Evolutionary conservation across 192 early-diverging fungal species (phyloP), one percentile per base, ranked within the genome.

Genomic region (Haplosporangium gracile): DNA sequence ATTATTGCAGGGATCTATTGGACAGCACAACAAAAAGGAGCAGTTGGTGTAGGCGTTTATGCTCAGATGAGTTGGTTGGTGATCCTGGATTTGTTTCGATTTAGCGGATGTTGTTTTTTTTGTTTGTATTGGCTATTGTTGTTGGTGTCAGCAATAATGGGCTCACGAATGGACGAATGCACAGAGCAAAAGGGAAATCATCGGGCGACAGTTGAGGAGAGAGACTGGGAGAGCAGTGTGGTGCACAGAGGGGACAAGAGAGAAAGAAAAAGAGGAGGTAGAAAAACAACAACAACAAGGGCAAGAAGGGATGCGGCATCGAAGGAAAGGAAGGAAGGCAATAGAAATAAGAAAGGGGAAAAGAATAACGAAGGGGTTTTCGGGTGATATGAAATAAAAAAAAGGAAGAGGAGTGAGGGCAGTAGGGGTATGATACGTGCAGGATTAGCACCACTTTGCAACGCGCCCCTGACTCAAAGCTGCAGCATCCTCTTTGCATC

Each of bases 21-120:
- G 4, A 57, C 24, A 63, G 2, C 9, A 63, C 10, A 65, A 32
- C 32, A 60, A 63, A 65, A 65, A 65, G 60, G 60, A 65, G 60
- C 9, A 65, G 13, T 32, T 65, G 60, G 60, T 65, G 60, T 65
- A 32, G 29, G n/a, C 29, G 29, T 32, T 32, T 65, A 29, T 65
- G 60, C 60, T 65, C 26, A 65, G 60, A 34, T n/a, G 22, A 8
- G 20, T 42, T 20, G 24, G 24, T 36, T 38, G 22, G 70, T 39
- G 32, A 70, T 76, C 74, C 5, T 63, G 22, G 76, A 45, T 69
- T 70, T 29, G 70, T 63, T 36, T 74, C 68, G 79, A 74, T 80
- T 51, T 72, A 80, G 74, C 79, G 72, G 72, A 29, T 10, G 60
- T 26, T 32, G 32, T 32, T 65, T 6, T 65, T 6, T 65, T n/a